A percentile compares a stretch with the other conserved stretches of the same genome.
Evolutionary conservation across 2,329 filamentous ascomycete genomes (phyloP).

Genomic region (Pestalotiopsis fici): DNA sequence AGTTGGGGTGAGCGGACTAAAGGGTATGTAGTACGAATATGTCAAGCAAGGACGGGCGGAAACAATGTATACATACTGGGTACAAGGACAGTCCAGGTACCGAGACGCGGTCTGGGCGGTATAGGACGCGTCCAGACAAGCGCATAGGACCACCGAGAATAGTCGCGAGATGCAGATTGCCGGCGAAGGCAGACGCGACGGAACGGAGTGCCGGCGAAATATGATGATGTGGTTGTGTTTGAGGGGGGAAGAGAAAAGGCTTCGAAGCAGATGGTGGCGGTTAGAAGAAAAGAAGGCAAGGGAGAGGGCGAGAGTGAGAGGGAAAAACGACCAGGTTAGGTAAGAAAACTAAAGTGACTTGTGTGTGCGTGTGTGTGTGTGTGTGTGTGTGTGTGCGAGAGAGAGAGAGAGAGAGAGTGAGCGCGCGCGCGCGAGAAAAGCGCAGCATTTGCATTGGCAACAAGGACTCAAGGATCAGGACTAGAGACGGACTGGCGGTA

Average conservation of each 20-base stretch:
- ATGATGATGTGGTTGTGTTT: constrained; percentile 4
- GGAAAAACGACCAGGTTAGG: constrained; percentile 2
- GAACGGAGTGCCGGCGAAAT: neutral
- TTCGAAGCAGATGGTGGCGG: neutral
- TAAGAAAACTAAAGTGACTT: constrained; percentile 1
- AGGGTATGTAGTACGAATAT: neutral
- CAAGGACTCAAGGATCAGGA: neutral
- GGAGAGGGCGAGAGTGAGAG: constrained; percentile 5
- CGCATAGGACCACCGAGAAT: constrained; percentile 7
- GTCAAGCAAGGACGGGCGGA: neutral
- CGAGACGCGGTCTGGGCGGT: constrained; percentile 8
- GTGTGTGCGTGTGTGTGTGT: neutral
- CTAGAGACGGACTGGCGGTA: neutral
- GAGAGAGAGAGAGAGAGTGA: constrained; percentile 1
- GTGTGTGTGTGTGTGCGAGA: neutral
- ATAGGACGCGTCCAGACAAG: constrained; percentile 8
- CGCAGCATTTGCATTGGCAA: neutral
- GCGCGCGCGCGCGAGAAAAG: neutral
- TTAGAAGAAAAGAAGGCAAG: neutral
- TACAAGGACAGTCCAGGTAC: neutral
- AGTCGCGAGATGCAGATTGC: constrained; percentile 9
- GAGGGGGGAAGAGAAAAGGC: constrained; percentile 3
- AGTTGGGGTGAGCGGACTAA: neutral
- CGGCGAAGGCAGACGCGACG: neutral
- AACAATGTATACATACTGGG: neutral